These are phyloP conservation scores for Kodamaea lidongshanica DNA, from an alignment of 805 yeast genomes.

Conservation along the genomic window DNA sequence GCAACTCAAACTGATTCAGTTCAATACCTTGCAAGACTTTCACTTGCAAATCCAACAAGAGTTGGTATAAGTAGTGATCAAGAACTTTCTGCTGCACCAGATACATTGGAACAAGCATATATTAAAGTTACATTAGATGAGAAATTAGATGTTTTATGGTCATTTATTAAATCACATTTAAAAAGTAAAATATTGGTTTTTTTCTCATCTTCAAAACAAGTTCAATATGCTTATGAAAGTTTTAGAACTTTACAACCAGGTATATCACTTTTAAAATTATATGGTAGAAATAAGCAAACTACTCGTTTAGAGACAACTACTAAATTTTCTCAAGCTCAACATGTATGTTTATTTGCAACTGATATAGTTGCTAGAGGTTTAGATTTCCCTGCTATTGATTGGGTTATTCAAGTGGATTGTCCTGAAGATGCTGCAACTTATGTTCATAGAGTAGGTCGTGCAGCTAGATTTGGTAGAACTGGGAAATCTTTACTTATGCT, in stretches of 20 bases:
- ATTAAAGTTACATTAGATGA: conserved; percentile 66
- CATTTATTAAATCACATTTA: conserved; percentile 77
- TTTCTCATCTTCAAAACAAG: conserved; percentile 83
- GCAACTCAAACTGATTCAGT: conserved; percentile 88
- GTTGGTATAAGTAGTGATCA: conserved; percentile 35
- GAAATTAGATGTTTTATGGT: conserved; percentile 79
- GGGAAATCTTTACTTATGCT: conserved; percentile 82
- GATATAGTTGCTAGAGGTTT: conserved; percentile 90
- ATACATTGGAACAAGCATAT: conserved; percentile 77
- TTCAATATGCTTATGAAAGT: conserved; percentile 81
- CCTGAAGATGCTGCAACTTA: conserved; percentile 89
- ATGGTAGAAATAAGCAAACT: conserved; percentile 88
- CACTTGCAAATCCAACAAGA: conserved; percentile 54
- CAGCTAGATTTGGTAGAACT: conserved; percentile 77
- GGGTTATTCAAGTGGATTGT: conserved; percentile 91
- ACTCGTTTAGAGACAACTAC: conserved; percentile 76
- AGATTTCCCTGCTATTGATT: conserved; percentile 87
- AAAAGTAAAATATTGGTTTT: conserved; percentile 77
- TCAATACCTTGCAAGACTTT: conserved; percentile 73
- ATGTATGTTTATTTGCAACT: conserved; percentile 80
- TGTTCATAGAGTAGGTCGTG: conserved; percentile 86
- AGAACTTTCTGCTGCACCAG: conserved; percentile 71
- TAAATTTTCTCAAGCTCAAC: conserved; percentile 71
- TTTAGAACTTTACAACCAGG: conserved; percentile 89
- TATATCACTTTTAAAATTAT: conserved; percentile 75